A percentile compares a stretch with the other conserved stretches of the same genome.
Conservation (phyloP, 805 yeast genomes). For the Monosporozyma aerobia region DNA sequence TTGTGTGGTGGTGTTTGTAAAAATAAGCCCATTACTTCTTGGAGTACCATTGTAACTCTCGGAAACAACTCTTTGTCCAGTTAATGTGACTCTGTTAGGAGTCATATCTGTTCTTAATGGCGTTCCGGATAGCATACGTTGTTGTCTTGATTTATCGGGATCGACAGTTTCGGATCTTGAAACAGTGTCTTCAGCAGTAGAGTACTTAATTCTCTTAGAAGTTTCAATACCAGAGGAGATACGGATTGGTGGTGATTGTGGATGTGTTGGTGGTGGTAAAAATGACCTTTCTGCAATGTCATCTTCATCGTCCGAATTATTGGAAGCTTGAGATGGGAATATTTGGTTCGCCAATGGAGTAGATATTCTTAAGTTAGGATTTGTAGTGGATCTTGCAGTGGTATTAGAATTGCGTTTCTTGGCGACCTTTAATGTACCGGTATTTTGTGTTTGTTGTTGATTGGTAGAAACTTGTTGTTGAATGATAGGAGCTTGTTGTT, state of each 20-base stretch:
- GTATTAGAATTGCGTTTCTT: constrained; percentile 16
- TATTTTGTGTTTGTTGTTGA: constrained; percentile 2
- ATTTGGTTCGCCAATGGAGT: constrained; percentile 35
- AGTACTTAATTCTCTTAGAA: constrained; percentile 25
- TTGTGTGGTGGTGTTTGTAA: constrained; percentile 4
- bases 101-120: constrained; percentile 22
- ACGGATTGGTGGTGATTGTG: constrained; percentile 32
- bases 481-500: constrained; percentile 6
- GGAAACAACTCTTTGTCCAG: constrained; percentile 22
- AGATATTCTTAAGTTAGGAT: constrained; percentile 25
- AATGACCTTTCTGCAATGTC: constrained; percentile 27
- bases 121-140: constrained; percentile 26
- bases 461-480: constrained; percentile 1
- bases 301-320: constrained; percentile 28
- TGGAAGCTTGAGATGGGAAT: constrained; percentile 23
- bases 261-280: constrained; percentile 31
- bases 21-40: constrained; percentile 10
- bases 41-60: constrained; percentile 13
- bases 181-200: constrained; percentile 30
- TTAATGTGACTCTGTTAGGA: constrained; percentile 21
- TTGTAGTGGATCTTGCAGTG: constrained; percentile 4
- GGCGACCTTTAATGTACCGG: constrained; percentile 15
- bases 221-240: constrained; percentile 30
- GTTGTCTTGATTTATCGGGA: constrained; percentile 31
- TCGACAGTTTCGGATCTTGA: constrained; percentile 32